Evolutionary conservation across 495 filamentous ascomycete genomes (phyloP).

Genomic region (Melanomma pulvis-pyrius): DNA sequence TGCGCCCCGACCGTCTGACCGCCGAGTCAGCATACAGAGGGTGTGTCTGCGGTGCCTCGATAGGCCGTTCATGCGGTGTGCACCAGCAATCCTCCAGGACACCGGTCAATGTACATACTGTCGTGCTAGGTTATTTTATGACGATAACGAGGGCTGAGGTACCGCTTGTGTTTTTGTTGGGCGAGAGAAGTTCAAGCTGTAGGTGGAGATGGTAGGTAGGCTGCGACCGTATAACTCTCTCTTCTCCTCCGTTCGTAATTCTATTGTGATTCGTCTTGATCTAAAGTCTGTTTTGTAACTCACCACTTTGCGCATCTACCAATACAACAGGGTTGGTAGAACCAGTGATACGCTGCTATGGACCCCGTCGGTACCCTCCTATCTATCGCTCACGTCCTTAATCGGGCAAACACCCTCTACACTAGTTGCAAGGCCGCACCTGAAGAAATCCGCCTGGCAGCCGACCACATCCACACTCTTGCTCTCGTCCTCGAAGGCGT

Average conservation of each 20-base stretch:
- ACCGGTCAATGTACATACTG: neutral
- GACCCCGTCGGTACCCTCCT: slow-evolving; percentile 12
- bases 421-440: slow-evolving; percentile 6
- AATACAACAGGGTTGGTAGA: neutral
- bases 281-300: neutral
- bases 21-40: neutral
- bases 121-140: neutral
- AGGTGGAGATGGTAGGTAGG: too few species aligned
- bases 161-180: neutral
- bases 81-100: neutral
- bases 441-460: slow-evolving; percentile 17
- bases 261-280: too few species aligned
- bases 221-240: neutral
- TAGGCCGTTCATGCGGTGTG: slow-evolving; percentile 19
- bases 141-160: neutral
- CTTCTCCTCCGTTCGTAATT: neutral
- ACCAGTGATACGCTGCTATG: neutral
- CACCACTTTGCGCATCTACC: neutral
- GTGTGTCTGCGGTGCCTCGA: neutral
- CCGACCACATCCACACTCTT: slow-evolving; percentile 24
- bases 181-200: too few species aligned
- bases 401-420: slow-evolving; percentile 24
- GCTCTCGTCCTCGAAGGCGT: slow-evolving; percentile 28
- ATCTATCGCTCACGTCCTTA: slow-evolving; percentile 13
- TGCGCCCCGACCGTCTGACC: slow-evolving; percentile 11